Evolutionary conservation across 2,329 filamentous ascomycete species (phyloP).

Genomic region (Coniochaeta sp.): DNA sequence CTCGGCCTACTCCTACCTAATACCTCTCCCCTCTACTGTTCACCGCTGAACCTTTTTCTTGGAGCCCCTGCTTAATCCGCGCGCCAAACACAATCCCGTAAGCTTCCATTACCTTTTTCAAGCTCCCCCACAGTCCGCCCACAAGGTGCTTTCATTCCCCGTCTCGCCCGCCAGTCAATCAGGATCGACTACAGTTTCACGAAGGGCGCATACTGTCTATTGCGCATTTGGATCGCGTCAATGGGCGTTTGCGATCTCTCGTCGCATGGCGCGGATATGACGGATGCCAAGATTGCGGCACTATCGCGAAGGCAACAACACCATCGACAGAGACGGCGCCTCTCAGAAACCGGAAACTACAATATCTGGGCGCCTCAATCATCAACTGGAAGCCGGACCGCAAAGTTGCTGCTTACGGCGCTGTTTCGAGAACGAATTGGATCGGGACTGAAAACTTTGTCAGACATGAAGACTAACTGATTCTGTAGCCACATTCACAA

Average conservation of each 20-base stretch:
- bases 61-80: not conserved
- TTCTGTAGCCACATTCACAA: conserved; percentile 14
- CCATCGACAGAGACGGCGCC: not conserved
- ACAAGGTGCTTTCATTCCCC: not conserved
- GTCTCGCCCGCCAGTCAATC: not conserved
- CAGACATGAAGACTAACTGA: not conserved
- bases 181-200: not conserved
- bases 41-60: not conserved
- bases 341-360: not conserved
- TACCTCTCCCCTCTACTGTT: not conserved
- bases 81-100: not conserved
- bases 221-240: not conserved
- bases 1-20: not conserved
- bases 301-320: not conserved
- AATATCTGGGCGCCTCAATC: not conserved
- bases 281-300: conserved; percentile 1
- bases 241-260: not conserved
- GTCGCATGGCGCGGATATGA: not conserved
- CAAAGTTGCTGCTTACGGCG: conserved; percentile 1
- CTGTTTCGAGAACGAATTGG: not conserved
- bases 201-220: not conserved
- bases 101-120: not conserved
- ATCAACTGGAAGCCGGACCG: not conserved
- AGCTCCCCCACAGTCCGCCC: not conserved
- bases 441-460: not conserved